Percentiles rank a stretch among this genome's conserved stretches.
Conservation (phyloP, 1,284 basidiomycete species). For the Austroboletus olivaceoglutinosus region DNA sequence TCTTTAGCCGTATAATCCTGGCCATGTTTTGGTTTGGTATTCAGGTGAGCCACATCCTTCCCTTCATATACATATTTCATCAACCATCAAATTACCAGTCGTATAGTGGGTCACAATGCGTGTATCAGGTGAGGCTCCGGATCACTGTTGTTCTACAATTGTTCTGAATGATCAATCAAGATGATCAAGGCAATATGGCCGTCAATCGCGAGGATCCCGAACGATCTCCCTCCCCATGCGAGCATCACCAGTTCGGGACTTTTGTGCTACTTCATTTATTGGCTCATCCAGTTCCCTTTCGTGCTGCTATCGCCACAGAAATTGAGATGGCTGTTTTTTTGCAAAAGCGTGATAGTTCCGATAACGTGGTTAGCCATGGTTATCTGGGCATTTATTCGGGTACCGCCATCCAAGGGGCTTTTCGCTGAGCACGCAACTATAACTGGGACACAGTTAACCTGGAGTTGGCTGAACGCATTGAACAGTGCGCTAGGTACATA, state of each 20-base stretch:
- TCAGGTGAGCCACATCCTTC: constrained; percentile 32
- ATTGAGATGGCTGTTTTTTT: constrained; percentile 60
- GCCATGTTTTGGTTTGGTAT: constrained; percentile 62
- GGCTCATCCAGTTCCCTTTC: constrained; percentile 62
- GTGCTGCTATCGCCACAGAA: constrained; percentile 60
- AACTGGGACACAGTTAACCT: constrained; percentile 42
- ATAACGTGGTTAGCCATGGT: constrained; percentile 57
- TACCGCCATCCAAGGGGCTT: constrained; percentile 46
- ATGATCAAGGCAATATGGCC: constrained; percentile 70
- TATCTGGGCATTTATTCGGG: constrained; percentile 57
- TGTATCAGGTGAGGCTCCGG: constrained; percentile 23
- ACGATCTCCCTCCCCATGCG: constrained; percentile 49
- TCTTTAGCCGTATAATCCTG: constrained; percentile 58
- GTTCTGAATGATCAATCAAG: constrained; percentile 24
- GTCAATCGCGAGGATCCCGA: constrained; percentile 51
- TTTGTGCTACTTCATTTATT: constrained; percentile 63
- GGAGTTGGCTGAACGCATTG: constrained; percentile 56
- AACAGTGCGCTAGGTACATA: constrained; percentile 56
- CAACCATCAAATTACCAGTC: constrained; percentile 13
- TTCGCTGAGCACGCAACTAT: constrained; percentile 41
- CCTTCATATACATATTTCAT: neutral
- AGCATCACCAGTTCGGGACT: constrained; percentile 56
- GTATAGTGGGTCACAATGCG: constrained; percentile 29
- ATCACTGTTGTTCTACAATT: neutral
- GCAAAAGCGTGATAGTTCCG: constrained; percentile 57